Base-by-base conservation (phyloP, 2,329 filamentous ascomycete genomes). In the Claviceps sp. region DNA sequence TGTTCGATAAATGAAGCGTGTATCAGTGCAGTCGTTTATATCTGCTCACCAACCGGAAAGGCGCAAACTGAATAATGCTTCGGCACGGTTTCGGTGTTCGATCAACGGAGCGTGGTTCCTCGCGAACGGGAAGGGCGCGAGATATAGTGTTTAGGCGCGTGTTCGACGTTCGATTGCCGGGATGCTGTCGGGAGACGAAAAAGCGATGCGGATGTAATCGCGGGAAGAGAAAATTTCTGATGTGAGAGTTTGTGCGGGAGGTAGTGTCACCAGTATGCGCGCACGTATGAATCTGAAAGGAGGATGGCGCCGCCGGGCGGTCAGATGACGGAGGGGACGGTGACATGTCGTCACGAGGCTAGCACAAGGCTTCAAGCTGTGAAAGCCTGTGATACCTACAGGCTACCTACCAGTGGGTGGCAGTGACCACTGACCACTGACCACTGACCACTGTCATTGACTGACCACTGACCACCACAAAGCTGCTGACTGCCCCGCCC, bases 261-360 rank as follows among this genome's bases (percentile, higher is more conserved):
- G 26, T 10, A 30, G 26, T 8, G 24, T 22, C 41, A 16, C 5
- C 45, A 34, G 38, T 17, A 47, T 11, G 10, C 30, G 44, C 26
- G 26, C 16, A 17, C 13, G 16, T 6, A 47, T 13, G 10, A 42
- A 38, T 42, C 14, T 19, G 47, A 48, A 41, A 22, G 30, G 39
- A 24, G 48, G 19, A 17, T 22, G 22, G 3, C 22, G 22, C 22
- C 22, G 22, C 22, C 22, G 16, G 52, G 52, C 42, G 50, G 58
- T 61, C 59, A 60, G 57, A 56, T 60, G 60, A 60, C 57, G 24
- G 38, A 13, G 5, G 40, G 30, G 40, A 51, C 8, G 34, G n/a
- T 47, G 44, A 37, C 26, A 51, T 47, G 30, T 52, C 53, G 57
- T 59, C 56, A 60, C 56, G 57, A 56, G 57, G 53, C 52, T 50